phyloP scores from a whole-genome alignment of 352 stramenopile species.

The Pythium aphanidermatum region DNA sequence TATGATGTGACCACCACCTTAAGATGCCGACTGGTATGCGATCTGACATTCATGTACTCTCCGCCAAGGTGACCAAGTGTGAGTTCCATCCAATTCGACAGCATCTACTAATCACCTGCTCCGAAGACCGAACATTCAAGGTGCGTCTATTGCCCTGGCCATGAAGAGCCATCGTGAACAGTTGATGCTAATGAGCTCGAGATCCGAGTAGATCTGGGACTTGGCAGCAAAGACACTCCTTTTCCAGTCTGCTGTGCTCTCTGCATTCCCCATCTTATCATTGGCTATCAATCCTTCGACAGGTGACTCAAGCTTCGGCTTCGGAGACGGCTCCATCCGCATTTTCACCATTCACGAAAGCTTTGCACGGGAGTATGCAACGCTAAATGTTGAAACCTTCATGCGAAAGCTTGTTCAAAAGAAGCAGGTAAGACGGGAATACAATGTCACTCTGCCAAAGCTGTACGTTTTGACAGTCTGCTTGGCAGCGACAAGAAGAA shows the following conservation, averaged over 20 bases:
- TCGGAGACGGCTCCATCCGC: slow-evolving; percentile 59
- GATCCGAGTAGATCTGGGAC: slow-evolving; percentile 58
- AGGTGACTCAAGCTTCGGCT: slow-evolving; percentile 59
- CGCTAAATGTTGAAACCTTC: slow-evolving; percentile 40
- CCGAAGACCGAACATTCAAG: slow-evolving; percentile 83
- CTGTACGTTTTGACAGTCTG: background rate
- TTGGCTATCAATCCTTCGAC: slow-evolving; percentile 54
- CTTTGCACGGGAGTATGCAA: slow-evolving; percentile 50
- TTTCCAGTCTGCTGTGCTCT: slow-evolving; percentile 76
- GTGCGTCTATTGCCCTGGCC: no score
- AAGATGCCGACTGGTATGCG: no score
- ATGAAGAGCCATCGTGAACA: no score
- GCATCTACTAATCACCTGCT: slow-evolving; percentile 65
- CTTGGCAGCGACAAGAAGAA: slow-evolving; percentile 28
- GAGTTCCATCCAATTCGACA: slow-evolving; percentile 68
- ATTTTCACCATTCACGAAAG: slow-evolving; percentile 47
- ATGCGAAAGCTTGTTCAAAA: slow-evolving; percentile 27
- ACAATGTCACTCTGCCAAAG: background rate
- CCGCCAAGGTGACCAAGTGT: slow-evolving; percentile 49
- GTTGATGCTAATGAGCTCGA: background rate
- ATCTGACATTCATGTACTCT: no score
- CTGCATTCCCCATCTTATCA: slow-evolving; percentile 64
- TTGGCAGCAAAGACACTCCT: slow-evolving; percentile 47
- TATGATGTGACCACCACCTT: no score
- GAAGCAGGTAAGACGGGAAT: slow-evolving; percentile 24